Base-by-base conservation (phyloP, 768 basidiomycete genomes). In the Phylloporus scabripes region DNA sequence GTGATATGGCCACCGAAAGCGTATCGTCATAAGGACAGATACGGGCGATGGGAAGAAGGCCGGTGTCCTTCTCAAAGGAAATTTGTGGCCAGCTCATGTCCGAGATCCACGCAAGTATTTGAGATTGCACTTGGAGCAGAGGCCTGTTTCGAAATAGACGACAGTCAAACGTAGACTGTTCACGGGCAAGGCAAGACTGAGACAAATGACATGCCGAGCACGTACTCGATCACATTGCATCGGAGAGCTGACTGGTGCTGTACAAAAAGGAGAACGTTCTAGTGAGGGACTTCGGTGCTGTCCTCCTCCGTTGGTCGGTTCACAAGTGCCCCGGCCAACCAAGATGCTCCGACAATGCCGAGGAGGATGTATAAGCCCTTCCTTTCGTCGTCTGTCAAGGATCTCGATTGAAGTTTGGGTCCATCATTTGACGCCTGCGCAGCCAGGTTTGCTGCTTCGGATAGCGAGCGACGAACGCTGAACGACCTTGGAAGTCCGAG, bases 311-410 rank as follows among this genome's bases (percentile, higher is more conserved):
- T 34, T 6, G 46, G 18, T 44, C 55, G 53, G 37, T 60, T 57
- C 37, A 65, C 47, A 26, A 66, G 37, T 24, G 71, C 70, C 36
- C 74, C 79, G 5, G 73, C 60, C 7, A 77, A 44, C 69, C 77
- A 76, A 1, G 79, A 79, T 4, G 75, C 71, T 8, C 63, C 74
- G 9, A 82, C 44, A 17, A 81, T 62, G 33, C 77, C 77, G 14
- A 74, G 63, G 17, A 83, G 58, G 12, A 71, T 56, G 63, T 70
- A 80, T n/a, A 75, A 52, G 2, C 82, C 82, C 34, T 42, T 70
- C 50, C 53, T 61, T 60, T 83, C 78, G 34, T 78, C 73, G 9
- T 52, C 51, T 50, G 73, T 72, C 41, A 78, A 54, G 3, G 64
- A 63, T 45, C 70, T 60, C 36, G 66, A 68, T 28, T 57, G 58